Evolutionary conservation across 2,329 filamentous ascomycete species (phyloP), one percentile per base, ranked within the genome.

Genomic region (Cladosporium austrohemisphaericum): DNA sequence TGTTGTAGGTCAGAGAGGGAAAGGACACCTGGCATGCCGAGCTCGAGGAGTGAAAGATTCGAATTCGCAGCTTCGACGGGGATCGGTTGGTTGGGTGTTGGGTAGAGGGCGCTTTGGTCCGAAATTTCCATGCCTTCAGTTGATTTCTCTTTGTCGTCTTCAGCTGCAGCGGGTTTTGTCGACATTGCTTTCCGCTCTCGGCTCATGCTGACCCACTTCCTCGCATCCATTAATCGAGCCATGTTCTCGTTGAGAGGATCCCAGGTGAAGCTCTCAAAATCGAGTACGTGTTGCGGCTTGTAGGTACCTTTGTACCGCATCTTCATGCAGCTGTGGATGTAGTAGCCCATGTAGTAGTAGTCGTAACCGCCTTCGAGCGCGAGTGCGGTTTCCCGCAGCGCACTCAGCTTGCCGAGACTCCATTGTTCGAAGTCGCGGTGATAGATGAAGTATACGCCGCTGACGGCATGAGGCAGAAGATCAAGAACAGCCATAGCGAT

Each of bases 231-330:
- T 16, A 73, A 63, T 13, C 23, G 38, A 41, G 57, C 51, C 53
- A 68, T 56, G 25, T 62, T 57, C 16, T 62, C 62, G 26, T 67
- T 57, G 38, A 68, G 49, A 8, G 54, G 43, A 45, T 62, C 52
- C 65, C 65, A 68, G 6, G 62, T 52, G 6, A 60, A 40, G 20
- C 52, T 61, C 33, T 64, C 79, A 0, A 85, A 84, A 55, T 91
- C 85, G 9, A 92, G 75, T 9, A 93, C 76, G 60, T 84, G 80
- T 61, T 89, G 85, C 1, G 86, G 87, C 9, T 76, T 74, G 64
- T 87, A 93, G 61, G 90, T 84, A 51, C 83, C 85, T 71, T 93
- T 93, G 72, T 93, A 93, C 58, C 77, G 76, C 88, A 93, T 92
- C 71, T 93, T 93, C 46, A 79, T 75, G 60, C 87, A 92, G 48